Evolutionary conservation across 169 alveolate genomes (phyloP).

Genomic region (Plasmodium berghei): DNA sequence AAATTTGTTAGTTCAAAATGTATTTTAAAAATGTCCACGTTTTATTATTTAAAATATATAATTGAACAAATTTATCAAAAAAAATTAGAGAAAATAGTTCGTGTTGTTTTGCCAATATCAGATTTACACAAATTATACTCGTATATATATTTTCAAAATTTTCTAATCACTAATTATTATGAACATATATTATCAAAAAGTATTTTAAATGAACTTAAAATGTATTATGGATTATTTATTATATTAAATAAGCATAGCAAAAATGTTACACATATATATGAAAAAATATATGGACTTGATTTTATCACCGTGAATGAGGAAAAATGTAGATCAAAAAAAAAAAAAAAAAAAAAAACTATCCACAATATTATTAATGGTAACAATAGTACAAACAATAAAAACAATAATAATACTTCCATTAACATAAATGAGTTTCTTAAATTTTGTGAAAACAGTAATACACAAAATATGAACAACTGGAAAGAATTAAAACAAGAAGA

Average conservation of each 20-base stretch:
- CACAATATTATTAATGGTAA: not conserved
- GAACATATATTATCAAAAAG: slow-evolving; percentile 22
- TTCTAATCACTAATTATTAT: slow-evolving; percentile 52
- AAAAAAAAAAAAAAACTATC: not conserved
- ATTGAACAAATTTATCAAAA: slow-evolving; percentile 51
- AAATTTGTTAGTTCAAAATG: slow-evolving; percentile 64
- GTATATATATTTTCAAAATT: slow-evolving; percentile 57
- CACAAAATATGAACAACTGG: not conserved
- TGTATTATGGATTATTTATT: slow-evolving; percentile 22
- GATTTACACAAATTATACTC: slow-evolving; percentile 62
- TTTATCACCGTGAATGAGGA: slow-evolving; percentile 9
- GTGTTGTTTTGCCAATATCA: slow-evolving; percentile 70
- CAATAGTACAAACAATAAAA: not conserved
- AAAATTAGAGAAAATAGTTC: slow-evolving; percentile 29
- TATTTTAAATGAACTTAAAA: slow-evolving; percentile 6
- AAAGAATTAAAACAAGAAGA: not conserved
- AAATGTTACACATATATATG: slow-evolving; percentile 12
- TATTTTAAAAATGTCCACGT: slow-evolving; percentile 58
- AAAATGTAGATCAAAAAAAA: not conserved
- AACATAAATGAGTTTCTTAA: not conserved
- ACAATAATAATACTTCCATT: not conserved
- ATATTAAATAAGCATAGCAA: slow-evolving; percentile 21
- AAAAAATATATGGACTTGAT: slow-evolving; percentile 15
- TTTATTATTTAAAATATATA: slow-evolving; percentile 57
- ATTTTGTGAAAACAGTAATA: not conserved